Evolutionary conservation across 441 rosid genomes (phyloP).

Genomic region (Adansonia gregorii): DNA sequence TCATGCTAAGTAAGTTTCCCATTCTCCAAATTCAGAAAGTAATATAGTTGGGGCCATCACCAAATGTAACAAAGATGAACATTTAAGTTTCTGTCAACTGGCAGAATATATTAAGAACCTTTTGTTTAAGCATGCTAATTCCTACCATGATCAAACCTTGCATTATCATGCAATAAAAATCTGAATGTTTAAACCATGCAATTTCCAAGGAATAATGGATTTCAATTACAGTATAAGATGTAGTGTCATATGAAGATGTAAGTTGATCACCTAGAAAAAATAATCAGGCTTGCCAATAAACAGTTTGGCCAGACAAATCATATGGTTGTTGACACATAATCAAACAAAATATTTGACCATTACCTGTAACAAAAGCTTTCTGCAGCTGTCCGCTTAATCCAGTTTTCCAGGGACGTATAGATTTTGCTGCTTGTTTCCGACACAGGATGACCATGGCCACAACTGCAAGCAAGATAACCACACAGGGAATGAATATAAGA

Average conservation of each 20-base stretch:
- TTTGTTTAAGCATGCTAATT: background rate
- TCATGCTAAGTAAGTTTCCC: background rate
- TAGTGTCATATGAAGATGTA: background rate
- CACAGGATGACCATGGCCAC: constrained; percentile 44
- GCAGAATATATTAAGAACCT: constrained; percentile 6
- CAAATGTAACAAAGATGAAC: background rate
- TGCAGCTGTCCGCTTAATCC: constrained; percentile 94
- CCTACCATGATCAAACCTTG: background rate
- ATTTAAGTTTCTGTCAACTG: background rate
- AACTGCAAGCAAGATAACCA: constrained; percentile 36
- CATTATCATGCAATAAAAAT: background rate
- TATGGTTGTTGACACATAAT: background rate
- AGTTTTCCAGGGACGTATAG: constrained; percentile 90
- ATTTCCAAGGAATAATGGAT: background rate
- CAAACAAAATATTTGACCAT: constrained; percentile 6
- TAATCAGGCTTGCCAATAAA: background rate
- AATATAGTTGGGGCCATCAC: background rate
- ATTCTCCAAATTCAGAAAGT: background rate
- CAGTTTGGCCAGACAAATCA: background rate
- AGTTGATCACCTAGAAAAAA: background rate
- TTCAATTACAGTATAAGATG: background rate
- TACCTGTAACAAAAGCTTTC: constrained; percentile 90
- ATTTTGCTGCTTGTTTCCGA: constrained; percentile 56
- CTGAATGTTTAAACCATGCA: background rate
- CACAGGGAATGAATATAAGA: constrained; percentile 50